Conservation (phyloP, 2,329 filamentous ascomycete species). For the Xylariales sp. region DNA sequence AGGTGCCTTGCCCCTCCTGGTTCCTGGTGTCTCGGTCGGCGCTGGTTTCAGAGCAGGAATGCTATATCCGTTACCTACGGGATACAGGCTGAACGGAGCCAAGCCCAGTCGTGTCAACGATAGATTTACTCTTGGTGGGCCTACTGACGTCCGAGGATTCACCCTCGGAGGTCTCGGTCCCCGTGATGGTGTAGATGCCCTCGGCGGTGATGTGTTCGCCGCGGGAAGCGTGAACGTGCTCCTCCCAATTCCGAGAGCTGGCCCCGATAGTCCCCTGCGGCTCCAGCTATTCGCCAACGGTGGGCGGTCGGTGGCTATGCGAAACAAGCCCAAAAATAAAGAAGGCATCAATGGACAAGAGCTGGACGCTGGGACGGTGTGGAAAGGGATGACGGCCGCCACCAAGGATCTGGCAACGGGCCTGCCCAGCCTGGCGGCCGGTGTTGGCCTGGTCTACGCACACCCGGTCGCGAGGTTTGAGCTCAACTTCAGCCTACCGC, state of each 20-base stretch:
- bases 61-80: constrained; percentile 74
- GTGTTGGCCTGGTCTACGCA: constrained; percentile 88
- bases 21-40: constrained; percentile 76
- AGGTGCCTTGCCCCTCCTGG: constrained; percentile 66
- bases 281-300: constrained; percentile 90
- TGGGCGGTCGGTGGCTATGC: constrained; percentile 76
- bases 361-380: constrained; percentile 40
- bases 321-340: constrained; percentile 47
- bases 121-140: constrained; percentile 90
- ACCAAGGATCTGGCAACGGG: constrained; percentile 68
- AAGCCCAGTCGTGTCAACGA: constrained; percentile 81
- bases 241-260: constrained; percentile 76
- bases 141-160: constrained; percentile 93
- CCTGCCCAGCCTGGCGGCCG: constrained; percentile 79
- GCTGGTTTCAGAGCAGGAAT: constrained; percentile 77
- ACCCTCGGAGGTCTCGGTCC: constrained; percentile 84
- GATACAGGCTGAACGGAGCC: constrained; percentile 47
- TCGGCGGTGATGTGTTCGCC: constrained; percentile 89
- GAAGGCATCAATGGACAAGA: constrained; percentile 25
- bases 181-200: constrained; percentile 76
- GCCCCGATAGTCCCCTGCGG: constrained; percentile 77
- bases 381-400: constrained; percentile 53
- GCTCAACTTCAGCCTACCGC: constrained; percentile 87
- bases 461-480: constrained; percentile 92
- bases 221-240: constrained; percentile 84